Evolutionary conservation across 768 basidiomycete genomes (phyloP), one percentile per base, ranked within the genome.

Genomic region (Termitomyces sp.): DNA sequence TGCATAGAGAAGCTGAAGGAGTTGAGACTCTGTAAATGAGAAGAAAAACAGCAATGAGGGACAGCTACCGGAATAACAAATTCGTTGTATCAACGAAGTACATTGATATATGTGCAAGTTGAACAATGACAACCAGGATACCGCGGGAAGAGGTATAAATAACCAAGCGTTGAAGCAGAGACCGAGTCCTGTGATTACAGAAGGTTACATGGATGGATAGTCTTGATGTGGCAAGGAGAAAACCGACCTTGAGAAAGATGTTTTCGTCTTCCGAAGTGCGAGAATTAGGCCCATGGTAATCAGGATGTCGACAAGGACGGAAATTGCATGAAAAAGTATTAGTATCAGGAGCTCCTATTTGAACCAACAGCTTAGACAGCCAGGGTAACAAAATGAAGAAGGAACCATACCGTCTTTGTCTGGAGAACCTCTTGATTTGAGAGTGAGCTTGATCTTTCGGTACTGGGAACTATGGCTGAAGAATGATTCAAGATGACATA

Each of bases 31-130:
- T 9, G 10, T 12, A 37, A 5, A 34, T n/a, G 11, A 17, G 15
- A 37, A 17, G 42, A n/a, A 26, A 17, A 14, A n/a, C 7, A 19
- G 3, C n/a, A 10, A 32, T 4, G 9, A 44, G 12, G 6, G n/a
- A n/a, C 19, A 7, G 17, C 19, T 15, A 55, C 58, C 58, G 49
- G 30, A 59, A 48, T 14, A 58, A 44, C 15, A 44, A n/a, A 7
- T 49, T 53, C 5, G 32, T 22, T 14, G 58, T 35, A 14, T 49
- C 10, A 4, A 55, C 21, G 8, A 61, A 24, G 43, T 50, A 61
- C 53, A 57, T 59, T 3, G 49, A 30, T 11, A 59, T 50, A 22
- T 59, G 60, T 21, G 35, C 60, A 21, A 61, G 34, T 32, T 61
- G 60, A 11, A 43, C 26, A 6, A 54, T 2, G 7, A 42, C 35